These are phyloP conservation scores for Gossypium bickii DNA, from an alignment of 345 rosid genomes.

Conservation along the genomic window DNA sequence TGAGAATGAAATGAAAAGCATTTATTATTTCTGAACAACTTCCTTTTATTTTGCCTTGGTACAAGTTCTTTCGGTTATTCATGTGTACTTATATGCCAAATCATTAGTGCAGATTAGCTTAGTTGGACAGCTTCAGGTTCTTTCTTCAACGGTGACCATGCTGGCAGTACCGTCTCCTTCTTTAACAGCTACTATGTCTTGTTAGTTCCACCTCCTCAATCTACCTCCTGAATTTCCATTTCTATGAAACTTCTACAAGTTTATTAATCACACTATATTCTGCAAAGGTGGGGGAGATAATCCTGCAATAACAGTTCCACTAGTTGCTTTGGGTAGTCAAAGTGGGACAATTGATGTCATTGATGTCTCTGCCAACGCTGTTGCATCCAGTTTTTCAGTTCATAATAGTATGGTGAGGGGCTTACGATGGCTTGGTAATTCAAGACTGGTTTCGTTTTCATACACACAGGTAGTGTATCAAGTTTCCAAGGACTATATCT, in stretches of 20 bases:
- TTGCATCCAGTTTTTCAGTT: conserved; percentile 79
- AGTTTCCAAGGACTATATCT: background rate
- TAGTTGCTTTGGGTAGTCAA: conserved; percentile 98
- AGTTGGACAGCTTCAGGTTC: conserved; percentile 89
- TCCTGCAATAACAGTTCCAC: conserved; percentile 93
- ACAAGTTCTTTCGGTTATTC: background rate
- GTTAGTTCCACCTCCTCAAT: conserved; percentile 1
- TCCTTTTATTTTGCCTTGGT: background rate
- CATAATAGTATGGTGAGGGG: conserved; percentile 80
- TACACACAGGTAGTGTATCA: conserved; percentile 15
- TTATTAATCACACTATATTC: conserved; percentile 3
- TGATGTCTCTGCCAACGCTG: conserved; percentile 94
- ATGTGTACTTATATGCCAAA: background rate
- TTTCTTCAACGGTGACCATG: conserved; percentile 86
- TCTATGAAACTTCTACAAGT: background rate
- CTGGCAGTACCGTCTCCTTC: conserved; percentile 96
- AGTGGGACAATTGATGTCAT: conserved; percentile 70
- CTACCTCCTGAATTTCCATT: background rate
- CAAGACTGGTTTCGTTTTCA: conserved; percentile 70
- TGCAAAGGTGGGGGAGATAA: conserved; percentile 41
- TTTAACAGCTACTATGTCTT: conserved; percentile 81
- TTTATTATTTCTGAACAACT: background rate
- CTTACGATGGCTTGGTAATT: conserved; percentile 92
- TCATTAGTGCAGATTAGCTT: conserved; percentile 42
- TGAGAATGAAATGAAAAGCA: background rate